Percentiles rank a stretch among this genome's conserved stretches.
Conservation (phyloP, 352 stramenopile species). For the Thalassiosira gravida region DNA sequence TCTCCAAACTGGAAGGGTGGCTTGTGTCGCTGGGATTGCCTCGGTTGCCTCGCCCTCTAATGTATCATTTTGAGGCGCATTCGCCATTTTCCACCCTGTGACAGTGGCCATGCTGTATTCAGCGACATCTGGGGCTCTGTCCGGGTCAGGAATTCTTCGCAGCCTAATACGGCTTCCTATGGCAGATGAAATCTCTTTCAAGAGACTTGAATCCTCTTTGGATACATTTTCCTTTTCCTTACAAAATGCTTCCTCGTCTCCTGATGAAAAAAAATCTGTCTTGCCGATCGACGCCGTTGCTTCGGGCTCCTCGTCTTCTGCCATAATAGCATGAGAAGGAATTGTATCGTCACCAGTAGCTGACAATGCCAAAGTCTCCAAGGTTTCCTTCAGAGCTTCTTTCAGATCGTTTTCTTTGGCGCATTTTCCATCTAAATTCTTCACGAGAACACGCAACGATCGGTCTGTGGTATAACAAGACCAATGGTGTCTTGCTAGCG, state of each 20-base stretch:
- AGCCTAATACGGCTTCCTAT: conserved; percentile 72
- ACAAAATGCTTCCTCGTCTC: conserved; percentile 57
- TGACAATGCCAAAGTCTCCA: conserved; percentile 68
- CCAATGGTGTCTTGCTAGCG: conserved; percentile 65
- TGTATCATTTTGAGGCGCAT: conserved; percentile 12
- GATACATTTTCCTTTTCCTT: conserved; percentile 16
- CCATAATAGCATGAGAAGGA: conserved; percentile 11
- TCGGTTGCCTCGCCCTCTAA: conserved; percentile 34
- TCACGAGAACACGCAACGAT: conserved; percentile 72
- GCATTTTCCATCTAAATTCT: conserved; percentile 73
- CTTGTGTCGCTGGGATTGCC: conserved; percentile 22
- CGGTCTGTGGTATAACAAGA: conserved; percentile 76
- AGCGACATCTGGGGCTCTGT: conserved; percentile 61
- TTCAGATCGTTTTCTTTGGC: conserved; percentile 71
- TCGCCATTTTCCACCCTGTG: conserved; percentile 64
- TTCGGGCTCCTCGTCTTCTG: conserved; percentile 29
- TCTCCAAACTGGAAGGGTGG: conserved; percentile 55
- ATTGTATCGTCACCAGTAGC: conserved; percentile 24
- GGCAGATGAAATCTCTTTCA: conserved; percentile 57
- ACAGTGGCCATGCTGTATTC: conserved; percentile 72
- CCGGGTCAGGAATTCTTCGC: conserved; percentile 59
- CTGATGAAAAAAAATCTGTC: conserved; percentile 38
- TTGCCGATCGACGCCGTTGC: conserved; percentile 22
- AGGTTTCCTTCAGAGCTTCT: conserved; percentile 71
- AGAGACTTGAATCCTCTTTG: conserved; percentile 32